Base-by-base conservation (phyloP, 345 rosid genomes). In the Sapria himalayana region DNA sequence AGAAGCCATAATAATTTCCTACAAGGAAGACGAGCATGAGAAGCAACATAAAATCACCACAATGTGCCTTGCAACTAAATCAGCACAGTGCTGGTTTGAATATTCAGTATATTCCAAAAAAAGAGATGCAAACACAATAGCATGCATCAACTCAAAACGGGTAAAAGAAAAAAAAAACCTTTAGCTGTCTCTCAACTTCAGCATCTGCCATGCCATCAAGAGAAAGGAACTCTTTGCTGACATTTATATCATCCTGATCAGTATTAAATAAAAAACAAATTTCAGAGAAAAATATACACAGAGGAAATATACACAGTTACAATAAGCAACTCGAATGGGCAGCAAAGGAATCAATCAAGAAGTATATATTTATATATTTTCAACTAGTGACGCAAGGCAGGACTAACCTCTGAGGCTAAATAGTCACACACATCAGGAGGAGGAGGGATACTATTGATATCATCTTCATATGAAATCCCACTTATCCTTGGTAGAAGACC, bases 361-460 rank as follows among this genome's bases (percentile, higher is more conserved):
- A 9, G 8, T 18, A 24, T 31, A n/a, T n/a, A n/a, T n/a, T n/a
- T n/a, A n/a, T n/a, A n/a, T n/a, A n/a, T n/a, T n/a, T n/a, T n/a
- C n/a, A n/a, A n/a, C n/a, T n/a, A n/a, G n/a, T n/a, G n/a, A n/a
- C n/a, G n/a, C n/a, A n/a, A n/a, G n/a, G n/a, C 36, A 56, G 25
- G 12, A 69, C 92, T 64, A 54, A 91, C 99, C 99, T 84, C 96
- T 9, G 86, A 52, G 46, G 66, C 81, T 59, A 84, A 64, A 65
- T 73, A 84, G 59, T 65, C 75, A 80, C 99, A 74, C 67, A 91
- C 96, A 58, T 91, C 96, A 32, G 96, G 96, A 39, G 96, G 71
- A 51, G 72, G 73, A 60, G 82, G 95, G 52, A 78, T 65, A 36
- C 66, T 69, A 43, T 46, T 50, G 7, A 53, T 49, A 70, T 91